Conservation (phyloP, 306 rosid genomes). For the Potentilla sterilis region DNA sequence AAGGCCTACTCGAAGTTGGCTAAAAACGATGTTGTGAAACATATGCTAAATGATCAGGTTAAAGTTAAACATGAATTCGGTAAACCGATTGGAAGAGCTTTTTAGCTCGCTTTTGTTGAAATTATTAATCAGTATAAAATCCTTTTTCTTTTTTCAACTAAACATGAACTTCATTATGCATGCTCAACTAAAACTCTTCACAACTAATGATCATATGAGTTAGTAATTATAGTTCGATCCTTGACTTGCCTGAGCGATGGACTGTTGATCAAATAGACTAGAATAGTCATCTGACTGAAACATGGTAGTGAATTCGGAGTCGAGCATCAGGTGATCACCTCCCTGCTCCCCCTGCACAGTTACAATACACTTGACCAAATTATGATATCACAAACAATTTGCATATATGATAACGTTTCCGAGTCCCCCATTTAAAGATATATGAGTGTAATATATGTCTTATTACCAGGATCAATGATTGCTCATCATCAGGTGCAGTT, state of each 20-base stretch:
- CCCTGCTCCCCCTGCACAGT: slow-evolving; percentile 3
- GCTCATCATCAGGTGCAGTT: neutral
- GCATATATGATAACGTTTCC: neutral
- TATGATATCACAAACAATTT: neutral
- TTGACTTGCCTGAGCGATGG: slow-evolving; percentile 20
- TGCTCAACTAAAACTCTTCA: neutral
- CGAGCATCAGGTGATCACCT: slow-evolving; percentile 10
- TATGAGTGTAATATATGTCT: neutral
- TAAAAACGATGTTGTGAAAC: neutral
- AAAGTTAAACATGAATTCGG: too few species aligned
- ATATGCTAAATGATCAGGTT: neutral
- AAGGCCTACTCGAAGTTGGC: neutral
- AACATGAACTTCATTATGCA: too few species aligned
- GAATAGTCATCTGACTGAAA: slow-evolving; percentile 18
- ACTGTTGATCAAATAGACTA: neutral
- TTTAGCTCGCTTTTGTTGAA: too few species aligned
- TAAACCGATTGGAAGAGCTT: too few species aligned
- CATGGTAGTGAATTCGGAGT: neutral
- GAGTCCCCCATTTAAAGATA: neutral
- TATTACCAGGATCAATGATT: slow-evolving; percentile 26
- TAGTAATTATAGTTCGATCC: neutral
- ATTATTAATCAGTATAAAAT: too few species aligned
- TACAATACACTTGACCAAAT: neutral
- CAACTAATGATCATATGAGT: neutral
- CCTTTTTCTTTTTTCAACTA: too few species aligned